A percentile compares a stretch with the other conserved stretches of the same genome.
These are phyloP conservation scores for Xylariales sp. DNA, from an alignment of 2,329 filamentous ascomycete genomes.

Conservation along the genomic window DNA sequence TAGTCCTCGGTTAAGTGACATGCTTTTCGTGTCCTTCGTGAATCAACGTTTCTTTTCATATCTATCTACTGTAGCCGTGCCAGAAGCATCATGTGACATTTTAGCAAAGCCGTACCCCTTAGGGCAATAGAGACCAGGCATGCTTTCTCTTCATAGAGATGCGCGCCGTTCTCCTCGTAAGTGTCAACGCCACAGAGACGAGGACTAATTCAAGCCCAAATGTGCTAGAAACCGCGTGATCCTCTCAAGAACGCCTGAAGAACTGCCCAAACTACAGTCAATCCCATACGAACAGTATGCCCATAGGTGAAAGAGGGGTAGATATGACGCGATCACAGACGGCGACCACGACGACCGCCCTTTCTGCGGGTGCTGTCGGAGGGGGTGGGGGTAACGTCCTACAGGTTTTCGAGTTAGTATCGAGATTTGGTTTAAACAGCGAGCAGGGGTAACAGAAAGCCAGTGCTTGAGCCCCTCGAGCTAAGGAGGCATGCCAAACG, in stretches of 20 bases:
- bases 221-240: conserved; percentile 47
- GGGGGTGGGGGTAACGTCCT: conserved; percentile 97
- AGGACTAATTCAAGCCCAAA: conserved; percentile 58
- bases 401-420: conserved; percentile 12
- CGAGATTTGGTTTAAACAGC: not conserved
- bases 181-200: conserved; percentile 72
- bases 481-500: not conserved
- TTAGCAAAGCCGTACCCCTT: conserved; percentile 45
- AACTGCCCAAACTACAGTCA: conserved; percentile 51
- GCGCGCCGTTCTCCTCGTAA: conserved; percentile 77
- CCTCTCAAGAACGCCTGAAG: conserved; percentile 43
- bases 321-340: conserved; percentile 79
- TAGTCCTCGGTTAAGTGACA: not conserved
- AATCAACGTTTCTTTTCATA: conserved; percentile 46
- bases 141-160: conserved; percentile 52
- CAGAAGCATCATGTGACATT: conserved; percentile 51
- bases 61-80: conserved; percentile 50
- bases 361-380: conserved; percentile 99
- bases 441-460: not conserved
- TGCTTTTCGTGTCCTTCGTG: conserved; percentile 30
- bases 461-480: not conserved
- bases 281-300: conserved; percentile 46
- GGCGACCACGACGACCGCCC: conserved; percentile 99
- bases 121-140: conserved; percentile 50
- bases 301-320: conserved; percentile 42